Base-by-base conservation (phyloP, 768 basidiomycete species). In the Rhodotorula toruloides region DNA sequence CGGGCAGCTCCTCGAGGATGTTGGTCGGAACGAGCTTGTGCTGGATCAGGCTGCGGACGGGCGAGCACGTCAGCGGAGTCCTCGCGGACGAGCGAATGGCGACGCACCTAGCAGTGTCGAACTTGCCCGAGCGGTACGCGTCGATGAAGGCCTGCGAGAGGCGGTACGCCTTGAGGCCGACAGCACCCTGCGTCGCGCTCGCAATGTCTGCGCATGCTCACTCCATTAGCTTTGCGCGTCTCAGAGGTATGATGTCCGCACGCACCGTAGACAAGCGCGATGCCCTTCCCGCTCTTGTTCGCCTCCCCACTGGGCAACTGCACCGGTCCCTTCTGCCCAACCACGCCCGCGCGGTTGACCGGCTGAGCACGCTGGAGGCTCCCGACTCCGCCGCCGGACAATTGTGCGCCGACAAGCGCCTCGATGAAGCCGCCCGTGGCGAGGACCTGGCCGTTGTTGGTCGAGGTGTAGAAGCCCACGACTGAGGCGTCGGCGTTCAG, bases 261-360 rank as follows among this genome's bases (percentile, higher is more conserved):
- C 55, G n/a, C 53, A 75, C 73, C 74, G 67, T 74, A 75, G 37
- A 75, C 74, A 37, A 75, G 57, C 4, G 74, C 74, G 57, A 75
- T 68, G 16, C 73, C 73, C 42, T 58, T 57, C 5, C 67, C 73
- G 40, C 53, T 67, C 68, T 70, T 65, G 57, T 65, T 54, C 37
- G 53, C 61, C 22, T 63, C 46, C 4, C 69, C 63, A 5, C n/a
- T 52, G 50, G 56, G 49, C 17, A 61, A 29, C 59, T 61, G 65
- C 44, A 37, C 34, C 61, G 64, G 61, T 48, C 47, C 32, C 25
- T 34, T 14, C 21, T 40, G 34, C 67, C 55, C 36, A 61, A 37
- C 47, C 60, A 55, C 11, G 66, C 40, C 36, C 66, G 53, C 21
- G 69, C 56, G n/a, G n/a, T n/a, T n/a, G 12, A 52, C 57, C 17